phyloP scores from a whole-genome alignment of 2,329 filamentous ascomycete species.

The Hymenoscyphus fraxineus region DNA sequence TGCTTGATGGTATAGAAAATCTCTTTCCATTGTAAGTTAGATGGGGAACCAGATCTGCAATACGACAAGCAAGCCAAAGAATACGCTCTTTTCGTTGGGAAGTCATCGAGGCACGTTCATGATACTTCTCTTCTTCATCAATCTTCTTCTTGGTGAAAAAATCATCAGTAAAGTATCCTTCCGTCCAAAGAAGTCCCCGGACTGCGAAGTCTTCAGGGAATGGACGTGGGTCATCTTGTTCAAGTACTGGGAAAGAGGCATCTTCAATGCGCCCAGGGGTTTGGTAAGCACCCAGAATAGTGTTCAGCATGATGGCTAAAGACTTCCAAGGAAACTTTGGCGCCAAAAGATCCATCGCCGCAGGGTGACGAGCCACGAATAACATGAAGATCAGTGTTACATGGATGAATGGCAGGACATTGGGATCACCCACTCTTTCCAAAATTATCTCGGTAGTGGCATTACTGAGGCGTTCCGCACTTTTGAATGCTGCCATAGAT shows the following conservation, averaged over 20 bases:
- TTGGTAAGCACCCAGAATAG: conserved; percentile 17
- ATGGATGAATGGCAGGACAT: conserved; percentile 32
- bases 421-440: conserved; percentile 27
- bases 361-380: conserved; percentile 21
- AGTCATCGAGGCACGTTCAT: conserved; percentile 29
- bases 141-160: conserved; percentile 31
- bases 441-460: conserved; percentile 25
- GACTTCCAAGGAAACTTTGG: conserved; percentile 29
- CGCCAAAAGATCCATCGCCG: conserved; percentile 22
- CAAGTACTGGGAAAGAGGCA: conserved; percentile 23
- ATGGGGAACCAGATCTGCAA: conserved; percentile 15
- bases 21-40: conserved; percentile 21
- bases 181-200: conserved; percentile 28
- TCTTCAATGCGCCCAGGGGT: conserved; percentile 19
- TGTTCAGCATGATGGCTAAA: conserved; percentile 27
- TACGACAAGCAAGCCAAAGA: conserved; percentile 24
- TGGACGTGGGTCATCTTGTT: conserved; percentile 27
- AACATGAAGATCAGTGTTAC: conserved; percentile 30
- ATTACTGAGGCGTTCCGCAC: conserved; percentile 25
- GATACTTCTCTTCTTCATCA: conserved; percentile 30
- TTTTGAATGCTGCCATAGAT: conserved; percentile 18
- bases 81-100: conserved; percentile 27
- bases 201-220: conserved; percentile 33
- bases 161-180: conserved; percentile 25
- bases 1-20: conserved; percentile 9